A percentile compares a stretch with the other conserved stretches of the same genome.
phyloP scores from a whole-genome alignment of 2,329 filamentous ascomycete genomes.

The Cercospora citrullina region DNA sequence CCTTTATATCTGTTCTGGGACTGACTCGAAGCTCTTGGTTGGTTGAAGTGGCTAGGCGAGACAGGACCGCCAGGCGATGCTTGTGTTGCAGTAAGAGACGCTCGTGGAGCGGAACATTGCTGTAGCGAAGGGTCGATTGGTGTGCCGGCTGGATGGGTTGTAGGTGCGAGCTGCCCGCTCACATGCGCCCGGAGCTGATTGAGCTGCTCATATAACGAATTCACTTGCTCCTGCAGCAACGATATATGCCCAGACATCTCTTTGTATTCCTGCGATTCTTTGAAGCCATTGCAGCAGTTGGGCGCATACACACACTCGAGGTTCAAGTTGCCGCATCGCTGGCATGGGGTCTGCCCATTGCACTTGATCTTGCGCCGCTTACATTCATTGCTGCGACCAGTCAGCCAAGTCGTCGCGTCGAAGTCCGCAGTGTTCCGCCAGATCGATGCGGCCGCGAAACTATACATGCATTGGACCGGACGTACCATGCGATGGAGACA shows the following conservation, averaged over 20 bases:
- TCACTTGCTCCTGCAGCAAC: constrained; percentile 80
- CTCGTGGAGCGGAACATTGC: constrained; percentile 24
- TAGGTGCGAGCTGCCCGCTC: constrained; percentile 14
- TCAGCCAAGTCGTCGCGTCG: background rate
- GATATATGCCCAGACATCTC: constrained; percentile 73
- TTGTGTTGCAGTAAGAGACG: constrained; percentile 24
- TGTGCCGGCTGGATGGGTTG: constrained; percentile 22
- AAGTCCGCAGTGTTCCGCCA: background rate
- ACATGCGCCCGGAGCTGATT: constrained; percentile 61
- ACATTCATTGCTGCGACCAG: constrained; percentile 58
- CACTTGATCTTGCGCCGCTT: constrained; percentile 68
- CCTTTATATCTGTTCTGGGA: constrained; percentile 70
- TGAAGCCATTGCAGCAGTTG: constrained; percentile 77
- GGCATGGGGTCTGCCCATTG: constrained; percentile 65
- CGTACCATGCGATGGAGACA: constrained; percentile 66
- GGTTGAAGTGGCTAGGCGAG: constrained; percentile 36
- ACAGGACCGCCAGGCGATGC: constrained; percentile 30
- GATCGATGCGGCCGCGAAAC: background rate
- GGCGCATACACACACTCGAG: constrained; percentile 66
- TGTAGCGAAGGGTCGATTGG: constrained; percentile 42
- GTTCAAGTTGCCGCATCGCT: constrained; percentile 63
- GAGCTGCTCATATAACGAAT: constrained; percentile 71
- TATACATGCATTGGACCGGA: constrained; percentile 16
- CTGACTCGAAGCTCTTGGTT: constrained; percentile 38
- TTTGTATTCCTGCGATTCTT: constrained; percentile 89